Evolutionary conservation across 179 eudicot species (phyloP).

Genomic region (Beta lomatogona): DNA sequence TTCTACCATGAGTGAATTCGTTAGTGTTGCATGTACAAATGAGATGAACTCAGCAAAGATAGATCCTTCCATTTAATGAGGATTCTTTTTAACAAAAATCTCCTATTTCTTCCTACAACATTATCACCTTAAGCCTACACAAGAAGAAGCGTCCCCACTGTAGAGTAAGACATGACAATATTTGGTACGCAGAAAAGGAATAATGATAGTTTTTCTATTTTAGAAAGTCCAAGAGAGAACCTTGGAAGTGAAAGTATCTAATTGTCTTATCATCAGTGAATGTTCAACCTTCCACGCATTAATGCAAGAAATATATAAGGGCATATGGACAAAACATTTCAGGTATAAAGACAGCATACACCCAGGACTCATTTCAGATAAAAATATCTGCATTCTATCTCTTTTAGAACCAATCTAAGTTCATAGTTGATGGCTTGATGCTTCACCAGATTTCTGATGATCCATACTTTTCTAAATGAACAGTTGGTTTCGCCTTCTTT

Average conservation of each 20-base stretch:
- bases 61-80: neutral
- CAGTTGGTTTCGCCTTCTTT: no score
- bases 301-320: neutral
- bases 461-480: no score
- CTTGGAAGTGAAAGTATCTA: neutral
- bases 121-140: neutral
- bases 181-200: neutral
- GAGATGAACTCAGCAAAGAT: neutral
- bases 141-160: neutral
- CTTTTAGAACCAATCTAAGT: no score
- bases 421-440: no score
- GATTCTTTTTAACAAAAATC: neutral
- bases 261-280: neutral
- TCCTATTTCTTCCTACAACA: neutral
- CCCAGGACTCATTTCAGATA: neutral
- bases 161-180: neutral
- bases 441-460: no score
- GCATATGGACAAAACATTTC: neutral
- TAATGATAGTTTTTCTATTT: neutral
- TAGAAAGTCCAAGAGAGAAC: neutral
- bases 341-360: neutral
- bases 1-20: neutral
- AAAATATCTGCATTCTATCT: no score
- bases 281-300: neutral
- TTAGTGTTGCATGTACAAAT: neutral